phyloP scores from a whole-genome alignment of 2,329 filamentous ascomycete genomes.

The Aspergillus japonicus region DNA sequence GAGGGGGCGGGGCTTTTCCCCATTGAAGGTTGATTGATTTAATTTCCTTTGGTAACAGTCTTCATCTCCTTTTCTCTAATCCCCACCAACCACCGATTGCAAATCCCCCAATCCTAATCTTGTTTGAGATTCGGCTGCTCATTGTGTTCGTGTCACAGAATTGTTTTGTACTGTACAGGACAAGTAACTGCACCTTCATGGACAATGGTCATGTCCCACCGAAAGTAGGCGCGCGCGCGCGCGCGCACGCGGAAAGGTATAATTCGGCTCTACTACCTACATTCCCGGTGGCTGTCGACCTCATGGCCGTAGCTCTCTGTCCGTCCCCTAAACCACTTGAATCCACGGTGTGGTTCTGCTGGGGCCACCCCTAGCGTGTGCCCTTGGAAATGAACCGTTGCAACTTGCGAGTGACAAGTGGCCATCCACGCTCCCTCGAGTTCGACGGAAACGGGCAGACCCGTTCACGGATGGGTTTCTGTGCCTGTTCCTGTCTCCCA shows the following conservation, averaged over 20 bases:
- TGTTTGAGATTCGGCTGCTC: neutral
- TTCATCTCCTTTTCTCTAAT: neutral
- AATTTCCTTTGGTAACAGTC: constrained; percentile 2
- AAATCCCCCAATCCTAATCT: neutral
- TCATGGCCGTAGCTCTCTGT: neutral
- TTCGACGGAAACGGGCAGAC: constrained; percentile 8
- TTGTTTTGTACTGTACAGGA: neutral
- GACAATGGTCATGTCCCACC: neutral
- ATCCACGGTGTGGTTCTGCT: neutral
- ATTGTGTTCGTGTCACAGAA: neutral
- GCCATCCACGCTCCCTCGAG: neutral
- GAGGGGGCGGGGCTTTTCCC: constrained; percentile 6
- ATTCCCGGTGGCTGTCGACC: neutral
- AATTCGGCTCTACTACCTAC: neutral
- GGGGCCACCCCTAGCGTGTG: constrained; percentile 3
- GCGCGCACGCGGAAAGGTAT: neutral
- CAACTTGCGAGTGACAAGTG: neutral
- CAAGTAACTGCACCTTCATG: neutral
- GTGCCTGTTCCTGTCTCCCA: constrained; percentile 2
- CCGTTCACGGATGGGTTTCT: constrained; percentile 7
- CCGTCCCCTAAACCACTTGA: neutral
- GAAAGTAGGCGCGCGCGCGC: too few species aligned
- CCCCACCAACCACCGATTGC: constrained; percentile 6
- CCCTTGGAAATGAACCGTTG: neutral
- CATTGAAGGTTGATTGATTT: neutral